phyloP scores from a whole-genome alignment of 192 early-diverging fungal species.

The Entomortierella beljakovae region DNA sequence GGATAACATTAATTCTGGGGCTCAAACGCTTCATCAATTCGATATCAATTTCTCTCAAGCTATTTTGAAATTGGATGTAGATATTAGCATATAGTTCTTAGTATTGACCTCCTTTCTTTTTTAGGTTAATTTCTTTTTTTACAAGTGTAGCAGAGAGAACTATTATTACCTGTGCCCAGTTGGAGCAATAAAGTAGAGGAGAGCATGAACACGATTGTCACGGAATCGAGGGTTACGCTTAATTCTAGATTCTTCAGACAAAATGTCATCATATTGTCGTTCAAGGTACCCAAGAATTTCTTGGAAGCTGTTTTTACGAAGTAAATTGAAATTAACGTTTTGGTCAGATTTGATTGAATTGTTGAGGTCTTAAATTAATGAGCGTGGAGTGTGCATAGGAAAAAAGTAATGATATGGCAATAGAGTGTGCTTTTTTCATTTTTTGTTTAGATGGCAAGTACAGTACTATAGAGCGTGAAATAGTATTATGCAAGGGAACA shows the following conservation, averaged over 20 bases:
- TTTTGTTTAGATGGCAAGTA: too few relatives aligned
- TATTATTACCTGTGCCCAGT: constrained; percentile 86
- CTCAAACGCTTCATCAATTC: constrained; percentile 94
- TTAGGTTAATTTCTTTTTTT: neutral
- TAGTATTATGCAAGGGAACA: neutral
- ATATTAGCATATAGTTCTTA: too few relatives aligned
- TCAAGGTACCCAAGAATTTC: constrained; percentile 96
- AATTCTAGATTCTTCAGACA: constrained; percentile 89
- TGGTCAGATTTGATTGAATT: too few relatives aligned
- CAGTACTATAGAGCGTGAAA: neutral
- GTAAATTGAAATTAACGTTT: neutral
- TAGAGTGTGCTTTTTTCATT: too few relatives aligned
- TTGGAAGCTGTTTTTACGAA: constrained; percentile 71
- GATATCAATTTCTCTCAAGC: constrained; percentile 94
- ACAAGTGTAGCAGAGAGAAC: constrained; percentile 14
- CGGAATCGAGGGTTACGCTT: constrained; percentile 88
- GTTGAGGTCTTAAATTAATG: too few relatives aligned
- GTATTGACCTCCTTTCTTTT: too few relatives aligned
- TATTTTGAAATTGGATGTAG: too few relatives aligned
- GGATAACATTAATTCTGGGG: constrained; percentile 94
- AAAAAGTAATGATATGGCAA: too few relatives aligned
- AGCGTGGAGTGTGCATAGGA: too few relatives aligned
- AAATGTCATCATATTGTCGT: constrained; percentile 91
- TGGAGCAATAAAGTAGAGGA: constrained; percentile 99
- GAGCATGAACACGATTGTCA: constrained; percentile 95